Evolutionary conservation across 2,329 filamentous ascomycete species (phyloP).

Genomic region (Colletotrichum agaves): DNA sequence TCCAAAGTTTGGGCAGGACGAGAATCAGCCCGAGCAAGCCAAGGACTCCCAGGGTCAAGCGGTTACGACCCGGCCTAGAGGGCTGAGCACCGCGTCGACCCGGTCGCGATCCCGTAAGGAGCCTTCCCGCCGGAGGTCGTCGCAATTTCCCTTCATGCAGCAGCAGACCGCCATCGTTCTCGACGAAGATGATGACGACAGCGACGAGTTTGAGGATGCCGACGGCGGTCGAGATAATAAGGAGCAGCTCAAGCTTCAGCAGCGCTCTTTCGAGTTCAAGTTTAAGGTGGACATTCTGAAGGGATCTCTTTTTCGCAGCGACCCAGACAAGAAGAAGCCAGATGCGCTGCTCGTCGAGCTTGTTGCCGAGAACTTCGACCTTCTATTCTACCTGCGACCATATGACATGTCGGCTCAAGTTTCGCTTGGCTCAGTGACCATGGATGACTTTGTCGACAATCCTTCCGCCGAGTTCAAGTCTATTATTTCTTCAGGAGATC

Average conservation of each 20-base stretch:
- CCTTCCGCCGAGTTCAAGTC: conserved; percentile 93
- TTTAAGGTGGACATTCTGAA: conserved; percentile 96
- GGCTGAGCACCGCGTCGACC: conserved; percentile 58
- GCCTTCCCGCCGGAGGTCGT: conserved; percentile 69
- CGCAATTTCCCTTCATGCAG: conserved; percentile 78
- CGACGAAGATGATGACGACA: conserved; percentile 77
- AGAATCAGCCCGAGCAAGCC: conserved; percentile 36
- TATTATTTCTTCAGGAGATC: conserved; percentile 87
- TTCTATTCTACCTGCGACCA: conserved; percentile 87
- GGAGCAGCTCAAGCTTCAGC: conserved; percentile 78
- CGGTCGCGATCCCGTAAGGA: conserved; percentile 57
- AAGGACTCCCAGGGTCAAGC: conserved; percentile 43
- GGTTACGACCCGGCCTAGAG: conserved; percentile 52
- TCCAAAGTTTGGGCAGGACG: conserved; percentile 75
- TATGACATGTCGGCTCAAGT: conserved; percentile 96
- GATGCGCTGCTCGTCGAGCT: conserved; percentile 91
- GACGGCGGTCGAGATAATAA: conserved; percentile 62
- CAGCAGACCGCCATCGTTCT: conserved; percentile 82
- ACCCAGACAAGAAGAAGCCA: conserved; percentile 77
- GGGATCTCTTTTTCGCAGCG: conserved; percentile 89
- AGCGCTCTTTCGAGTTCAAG: conserved; percentile 94
- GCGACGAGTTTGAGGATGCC: conserved; percentile 75
- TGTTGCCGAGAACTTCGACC: conserved; percentile 86
- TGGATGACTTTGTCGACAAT: conserved; percentile 96
- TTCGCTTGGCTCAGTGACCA: conserved; percentile 83